Conservation (phyloP, 371 early-diverging fungal species). For the Scutellospora calospora region DNA sequence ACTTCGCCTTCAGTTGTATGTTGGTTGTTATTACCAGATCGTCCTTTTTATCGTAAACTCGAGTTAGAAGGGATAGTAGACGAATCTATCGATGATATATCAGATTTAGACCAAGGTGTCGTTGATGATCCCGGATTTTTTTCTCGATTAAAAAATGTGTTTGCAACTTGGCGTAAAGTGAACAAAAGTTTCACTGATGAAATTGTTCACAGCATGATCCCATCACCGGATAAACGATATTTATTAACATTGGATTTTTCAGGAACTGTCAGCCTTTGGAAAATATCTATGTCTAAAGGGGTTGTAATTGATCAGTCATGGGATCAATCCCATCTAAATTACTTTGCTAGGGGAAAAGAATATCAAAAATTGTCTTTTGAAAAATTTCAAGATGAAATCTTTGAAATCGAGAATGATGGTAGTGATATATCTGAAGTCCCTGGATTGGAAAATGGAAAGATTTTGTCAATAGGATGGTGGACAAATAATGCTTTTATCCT, state of each 20-base stretch:
- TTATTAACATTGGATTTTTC: constrained; percentile 52
- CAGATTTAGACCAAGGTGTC: not conserved
- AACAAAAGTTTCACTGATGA: constrained; percentile 46
- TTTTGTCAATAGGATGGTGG: constrained; percentile 61
- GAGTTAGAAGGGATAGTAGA: constrained; percentile 45
- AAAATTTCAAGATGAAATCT: constrained; percentile 48
- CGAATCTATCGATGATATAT: not conserved
- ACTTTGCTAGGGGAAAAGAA: constrained; percentile 53
- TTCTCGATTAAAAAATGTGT: constrained; percentile 42
- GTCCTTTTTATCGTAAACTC: constrained; percentile 46
- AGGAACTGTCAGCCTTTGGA: constrained; percentile 53
- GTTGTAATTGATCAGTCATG: constrained; percentile 47
- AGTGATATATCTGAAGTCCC: constrained; percentile 38
- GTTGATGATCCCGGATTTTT: constrained; percentile 42
- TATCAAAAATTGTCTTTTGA: constrained; percentile 49
- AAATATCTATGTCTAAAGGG: constrained; percentile 46
- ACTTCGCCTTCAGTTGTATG: constrained; percentile 40
- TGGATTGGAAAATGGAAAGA: constrained; percentile 51
- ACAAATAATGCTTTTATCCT: constrained; percentile 54
- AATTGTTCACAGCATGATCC: constrained; percentile 46
- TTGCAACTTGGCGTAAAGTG: constrained; percentile 50
- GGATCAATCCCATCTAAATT: constrained; percentile 52
- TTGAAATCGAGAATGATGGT: constrained; percentile 40
- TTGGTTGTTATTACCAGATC: constrained; percentile 46
- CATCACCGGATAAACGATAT: constrained; percentile 49